These are phyloP conservation scores for Dactylellina drechsleri DNA, from an alignment of 2,329 filamentous ascomycete genomes.

Conservation along the genomic window DNA sequence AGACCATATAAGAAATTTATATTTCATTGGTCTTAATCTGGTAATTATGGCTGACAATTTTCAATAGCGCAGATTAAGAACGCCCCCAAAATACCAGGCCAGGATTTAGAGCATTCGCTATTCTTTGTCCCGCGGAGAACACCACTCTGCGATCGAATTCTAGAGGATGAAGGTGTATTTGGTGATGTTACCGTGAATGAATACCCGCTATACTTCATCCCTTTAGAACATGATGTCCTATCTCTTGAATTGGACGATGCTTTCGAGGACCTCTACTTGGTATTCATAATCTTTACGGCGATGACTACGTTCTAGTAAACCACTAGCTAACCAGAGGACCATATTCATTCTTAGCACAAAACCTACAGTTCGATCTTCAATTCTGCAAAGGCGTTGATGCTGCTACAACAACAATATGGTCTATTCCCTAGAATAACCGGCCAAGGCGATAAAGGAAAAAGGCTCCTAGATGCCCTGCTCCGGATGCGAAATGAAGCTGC, in stretches of 20 bases:
- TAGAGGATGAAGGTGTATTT: slow-evolving; percentile 91
- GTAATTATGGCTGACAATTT: slow-evolving; percentile 66
- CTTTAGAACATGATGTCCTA: slow-evolving; percentile 87
- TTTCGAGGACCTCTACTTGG: slow-evolving; percentile 86
- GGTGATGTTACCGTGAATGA: slow-evolving; percentile 91
- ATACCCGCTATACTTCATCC: slow-evolving; percentile 87
- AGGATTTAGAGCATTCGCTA: slow-evolving; percentile 84
- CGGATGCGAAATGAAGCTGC: slow-evolving; percentile 93
- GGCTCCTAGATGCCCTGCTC: slow-evolving; percentile 83
- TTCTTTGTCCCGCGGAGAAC: slow-evolving; percentile 96
- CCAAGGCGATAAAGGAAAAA: slow-evolving; percentile 93
- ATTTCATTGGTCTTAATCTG: slow-evolving; percentile 15
- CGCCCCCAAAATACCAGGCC: slow-evolving; percentile 67
- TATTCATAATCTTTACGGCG: slow-evolving; percentile 60
- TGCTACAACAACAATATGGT: slow-evolving; percentile 88
- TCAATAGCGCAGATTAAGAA: slow-evolving; percentile 59
- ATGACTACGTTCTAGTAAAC: no score
- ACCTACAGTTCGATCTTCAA: slow-evolving; percentile 91
- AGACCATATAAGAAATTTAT: slow-evolving; percentile 41
- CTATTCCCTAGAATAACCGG: slow-evolving; percentile 94
- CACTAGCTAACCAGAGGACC: no score
- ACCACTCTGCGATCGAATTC: slow-evolving; percentile 85
- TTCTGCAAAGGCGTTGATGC: slow-evolving; percentile 91
- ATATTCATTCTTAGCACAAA: slow-evolving; percentile 67
- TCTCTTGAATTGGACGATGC: slow-evolving; percentile 89